These are phyloP conservation scores for Pseudogymnoascus sp. DNA, from an alignment of 2,329 filamentous ascomycete species.

Conservation along the genomic window DNA sequence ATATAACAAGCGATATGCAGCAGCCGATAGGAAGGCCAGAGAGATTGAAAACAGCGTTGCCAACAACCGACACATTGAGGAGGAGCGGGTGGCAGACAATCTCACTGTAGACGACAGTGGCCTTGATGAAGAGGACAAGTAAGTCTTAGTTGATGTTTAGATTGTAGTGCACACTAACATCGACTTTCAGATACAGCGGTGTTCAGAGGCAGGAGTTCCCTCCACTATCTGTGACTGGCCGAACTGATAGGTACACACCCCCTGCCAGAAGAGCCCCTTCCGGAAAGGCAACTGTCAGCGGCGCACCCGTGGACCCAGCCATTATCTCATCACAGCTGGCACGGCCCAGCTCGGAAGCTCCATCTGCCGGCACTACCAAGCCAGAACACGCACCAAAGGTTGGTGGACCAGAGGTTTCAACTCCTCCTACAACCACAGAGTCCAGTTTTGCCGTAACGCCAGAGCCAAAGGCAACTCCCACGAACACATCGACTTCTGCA, in stretches of 20 bases:
- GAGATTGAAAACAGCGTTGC: constrained; percentile 76
- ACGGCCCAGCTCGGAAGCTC: constrained; percentile 32
- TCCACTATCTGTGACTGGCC: constrained; percentile 43
- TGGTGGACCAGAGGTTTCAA: constrained; percentile 22
- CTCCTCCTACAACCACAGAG: constrained; percentile 25
- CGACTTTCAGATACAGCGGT: constrained; percentile 65
- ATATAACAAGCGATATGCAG: constrained; percentile 68
- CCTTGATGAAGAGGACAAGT: constrained; percentile 87
- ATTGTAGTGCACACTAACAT: constrained; percentile 15
- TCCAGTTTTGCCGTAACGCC: constrained; percentile 18
- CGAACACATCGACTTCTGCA: constrained; percentile 27
- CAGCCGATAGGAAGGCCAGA: constrained; percentile 73
- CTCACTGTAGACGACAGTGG: constrained; percentile 56
- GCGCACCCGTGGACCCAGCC: constrained; percentile 74
- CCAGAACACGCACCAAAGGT: constrained; percentile 6
- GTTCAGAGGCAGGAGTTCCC: constrained; percentile 71
- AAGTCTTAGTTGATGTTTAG: constrained; percentile 29
- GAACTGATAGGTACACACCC: constrained; percentile 73
- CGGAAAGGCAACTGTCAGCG: constrained; percentile 61
- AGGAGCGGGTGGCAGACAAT: constrained; percentile 71
- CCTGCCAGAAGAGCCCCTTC: constrained; percentile 77
- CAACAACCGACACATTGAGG: constrained; percentile 73
- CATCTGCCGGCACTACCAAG: constrained; percentile 24
- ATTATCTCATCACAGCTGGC: constrained; percentile 81
- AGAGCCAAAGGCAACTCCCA: constrained; percentile 27